Percentiles rank a stretch among this genome's conserved stretches.
These are phyloP conservation scores for Paxillus rubicundulus DNA, from an alignment of 768 basidiomycete genomes.

Conservation along the genomic window DNA sequence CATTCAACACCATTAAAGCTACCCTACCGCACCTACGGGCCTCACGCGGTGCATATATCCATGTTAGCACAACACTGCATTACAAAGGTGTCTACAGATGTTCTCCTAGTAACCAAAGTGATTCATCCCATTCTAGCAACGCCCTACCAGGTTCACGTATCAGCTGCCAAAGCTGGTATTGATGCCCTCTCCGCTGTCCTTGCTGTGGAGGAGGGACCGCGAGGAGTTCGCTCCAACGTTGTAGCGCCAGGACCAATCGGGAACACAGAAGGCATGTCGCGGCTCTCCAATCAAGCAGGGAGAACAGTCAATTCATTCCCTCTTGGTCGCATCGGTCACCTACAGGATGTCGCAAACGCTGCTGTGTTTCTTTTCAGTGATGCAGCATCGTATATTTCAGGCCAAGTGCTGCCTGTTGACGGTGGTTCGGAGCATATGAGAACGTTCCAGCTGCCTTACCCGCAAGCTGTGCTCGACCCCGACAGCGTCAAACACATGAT, in stretches of 20 bases:
- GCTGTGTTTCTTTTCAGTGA: constrained; percentile 81
- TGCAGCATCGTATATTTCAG: constrained; percentile 74
- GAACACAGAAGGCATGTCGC: constrained; percentile 71
- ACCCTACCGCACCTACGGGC: constrained; percentile 72
- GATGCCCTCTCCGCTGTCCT: constrained; percentile 85
- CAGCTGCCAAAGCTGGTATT: constrained; percentile 91
- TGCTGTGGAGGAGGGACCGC: constrained; percentile 92
- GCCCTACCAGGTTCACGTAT: constrained; percentile 90
- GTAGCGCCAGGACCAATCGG: constrained; percentile 82
- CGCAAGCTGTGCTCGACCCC: constrained; percentile 61
- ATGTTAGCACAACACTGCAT: constrained; percentile 88
- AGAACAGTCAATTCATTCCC: constrained; percentile 11
- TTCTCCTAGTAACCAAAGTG: neutral
- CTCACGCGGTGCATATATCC: constrained; percentile 78
- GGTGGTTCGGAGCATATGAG: constrained; percentile 60
- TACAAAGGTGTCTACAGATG: constrained; percentile 55
- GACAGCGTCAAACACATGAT: constrained; percentile 47
- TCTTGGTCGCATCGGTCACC: constrained; percentile 53
- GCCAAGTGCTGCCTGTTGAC: constrained; percentile 71
- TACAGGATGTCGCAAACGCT: constrained; percentile 67
- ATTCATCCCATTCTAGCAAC: constrained; percentile 44
- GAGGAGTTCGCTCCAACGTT: constrained; percentile 89
- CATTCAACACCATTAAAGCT: constrained; percentile 93
- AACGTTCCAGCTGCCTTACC: constrained; percentile 53
- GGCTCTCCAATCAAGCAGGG: constrained; percentile 38